Base-by-base conservation (phyloP, 148 eudicot genomes). In the Rhododendron simsii region DNA sequence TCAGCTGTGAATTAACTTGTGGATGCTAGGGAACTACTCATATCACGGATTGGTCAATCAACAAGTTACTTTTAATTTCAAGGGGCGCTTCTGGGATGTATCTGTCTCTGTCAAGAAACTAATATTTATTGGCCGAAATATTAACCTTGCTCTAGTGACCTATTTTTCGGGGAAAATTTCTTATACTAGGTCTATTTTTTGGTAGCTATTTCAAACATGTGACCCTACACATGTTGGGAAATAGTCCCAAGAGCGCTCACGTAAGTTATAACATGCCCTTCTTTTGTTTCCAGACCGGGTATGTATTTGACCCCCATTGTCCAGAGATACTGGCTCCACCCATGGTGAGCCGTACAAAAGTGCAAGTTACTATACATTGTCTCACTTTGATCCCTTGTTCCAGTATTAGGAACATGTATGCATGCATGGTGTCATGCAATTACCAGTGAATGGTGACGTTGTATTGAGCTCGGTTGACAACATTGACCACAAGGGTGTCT, bases 391-490 rank as follows among this genome's bases (percentile, higher is more conserved):
- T 33, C 21, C 33, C 76, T 30, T 71, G 76, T 71, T 71, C 39
- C 41, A 30, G 41, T 71, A 14, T 14, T 39, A 50, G 16, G n/a
- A 26, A 10, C 85, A 80, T 77, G 65, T 48, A 84, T 87, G 83
- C 81, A 89, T 87, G 87, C 44, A 84, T 55, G 61, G 6, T 55
- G 7, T 18, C 53, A 0, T 83, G 79, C 21, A 41, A 69, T 88
- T 94, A 95, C 99, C 99, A 96, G 87, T 96, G 99, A 87, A 96
- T 91, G 50, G 99, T 96, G 89, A 93, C 91, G 82, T 96, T 96
- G 86, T 95, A 92, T 80, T 85, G 89, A 87, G 96, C 99, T 69
- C 84, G 85, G 88, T 97, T 97, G 84, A 90, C 92, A 28, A 94
- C 98, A 10, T 90, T 93, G 87, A 96, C 74, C 63, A 93, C 98